Percentiles rank a stretch among this genome's conserved stretches.
phyloP scores from a whole-genome alignment of 345 rosid species.

The Moricandia moricandioides region DNA sequence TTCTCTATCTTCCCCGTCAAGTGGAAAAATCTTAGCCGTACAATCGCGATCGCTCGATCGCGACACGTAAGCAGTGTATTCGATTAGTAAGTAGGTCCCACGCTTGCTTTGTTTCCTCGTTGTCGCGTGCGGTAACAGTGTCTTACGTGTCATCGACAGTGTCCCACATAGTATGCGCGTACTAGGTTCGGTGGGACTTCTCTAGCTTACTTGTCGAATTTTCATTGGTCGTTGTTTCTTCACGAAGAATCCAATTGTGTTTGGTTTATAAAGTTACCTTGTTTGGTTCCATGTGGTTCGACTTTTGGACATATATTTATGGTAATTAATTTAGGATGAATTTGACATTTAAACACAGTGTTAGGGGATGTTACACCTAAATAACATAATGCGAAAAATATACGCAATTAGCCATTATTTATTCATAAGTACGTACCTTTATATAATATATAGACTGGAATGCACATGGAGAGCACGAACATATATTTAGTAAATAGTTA shows the following conservation, averaged over 20 bases:
- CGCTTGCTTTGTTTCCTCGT: slow-evolving; percentile 19
- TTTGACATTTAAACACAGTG: no score
- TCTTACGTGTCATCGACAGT: slow-evolving; percentile 42
- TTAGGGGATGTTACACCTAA: background rate
- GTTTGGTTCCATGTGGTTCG: slow-evolving; percentile 11
- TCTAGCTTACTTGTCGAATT: slow-evolving; percentile 34
- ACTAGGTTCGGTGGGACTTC: slow-evolving; percentile 41
- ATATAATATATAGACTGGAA: background rate
- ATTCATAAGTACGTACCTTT: background rate
- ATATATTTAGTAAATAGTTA: slow-evolving; percentile 5
- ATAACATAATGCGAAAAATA: background rate
- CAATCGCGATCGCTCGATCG: slow-evolving; percentile 5
- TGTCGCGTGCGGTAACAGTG: slow-evolving; percentile 36
- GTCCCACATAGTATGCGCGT: slow-evolving; percentile 35
- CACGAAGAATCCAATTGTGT: slow-evolving; percentile 12
- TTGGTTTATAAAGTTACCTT: slow-evolving; percentile 13
- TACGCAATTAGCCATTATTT: background rate
- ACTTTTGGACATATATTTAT: background rate
- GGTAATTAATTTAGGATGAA: background rate
- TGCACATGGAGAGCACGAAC: slow-evolving; percentile 36
- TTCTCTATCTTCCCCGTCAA: background rate
- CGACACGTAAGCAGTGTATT: slow-evolving; percentile 31
- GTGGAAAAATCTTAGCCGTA: slow-evolving; percentile 34
- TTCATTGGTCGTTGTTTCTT: background rate
- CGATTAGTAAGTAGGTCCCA: background rate